These are phyloP conservation scores for Chrysosporium queenslandicum DNA, from an alignment of 2,329 filamentous ascomycete genomes.

Conservation along the genomic window DNA sequence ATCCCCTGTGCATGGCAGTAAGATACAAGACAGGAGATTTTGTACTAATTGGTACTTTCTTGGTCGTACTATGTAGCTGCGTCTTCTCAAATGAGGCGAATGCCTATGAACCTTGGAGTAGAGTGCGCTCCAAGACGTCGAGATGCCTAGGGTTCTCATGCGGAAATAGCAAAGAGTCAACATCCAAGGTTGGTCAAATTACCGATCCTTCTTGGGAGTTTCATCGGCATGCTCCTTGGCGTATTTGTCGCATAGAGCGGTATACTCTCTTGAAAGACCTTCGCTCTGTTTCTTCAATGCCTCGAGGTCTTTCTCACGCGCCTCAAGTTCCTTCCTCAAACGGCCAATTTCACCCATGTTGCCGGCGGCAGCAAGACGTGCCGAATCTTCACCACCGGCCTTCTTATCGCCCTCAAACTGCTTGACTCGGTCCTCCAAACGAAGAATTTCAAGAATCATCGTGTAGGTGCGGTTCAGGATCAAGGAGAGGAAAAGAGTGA, in stretches of 20 bases:
- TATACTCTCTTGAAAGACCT: constrained; percentile 74
- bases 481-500: constrained; percentile 95
- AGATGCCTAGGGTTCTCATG: neutral
- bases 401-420: constrained; percentile 59
- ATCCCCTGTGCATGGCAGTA: neutral
- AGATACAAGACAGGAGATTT: neutral
- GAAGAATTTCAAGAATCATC: constrained; percentile 87
- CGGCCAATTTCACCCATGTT: constrained; percentile 65
- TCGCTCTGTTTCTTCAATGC: constrained; percentile 87
- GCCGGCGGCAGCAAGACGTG: constrained; percentile 63
- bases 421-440: constrained; percentile 87
- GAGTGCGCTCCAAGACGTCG: no score
- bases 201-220: constrained; percentile 48
- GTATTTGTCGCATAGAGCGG: constrained; percentile 74
- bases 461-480: constrained; percentile 97
- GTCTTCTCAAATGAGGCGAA: neutral
- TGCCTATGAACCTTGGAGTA: neutral
- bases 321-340: constrained; percentile 57
- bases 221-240: constrained; percentile 41
- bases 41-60: neutral
- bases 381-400: constrained; percentile 55
- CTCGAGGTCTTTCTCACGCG: constrained; percentile 74
- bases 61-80: neutral
- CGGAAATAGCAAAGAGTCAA: neutral
- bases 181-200: constrained; percentile 19